Percentiles rank a stretch among this genome's conserved stretches.
These are phyloP conservation scores for Mycogone perniciosa DNA, from an alignment of 2,329 filamentous ascomycete genomes.

Conservation along the genomic window DNA sequence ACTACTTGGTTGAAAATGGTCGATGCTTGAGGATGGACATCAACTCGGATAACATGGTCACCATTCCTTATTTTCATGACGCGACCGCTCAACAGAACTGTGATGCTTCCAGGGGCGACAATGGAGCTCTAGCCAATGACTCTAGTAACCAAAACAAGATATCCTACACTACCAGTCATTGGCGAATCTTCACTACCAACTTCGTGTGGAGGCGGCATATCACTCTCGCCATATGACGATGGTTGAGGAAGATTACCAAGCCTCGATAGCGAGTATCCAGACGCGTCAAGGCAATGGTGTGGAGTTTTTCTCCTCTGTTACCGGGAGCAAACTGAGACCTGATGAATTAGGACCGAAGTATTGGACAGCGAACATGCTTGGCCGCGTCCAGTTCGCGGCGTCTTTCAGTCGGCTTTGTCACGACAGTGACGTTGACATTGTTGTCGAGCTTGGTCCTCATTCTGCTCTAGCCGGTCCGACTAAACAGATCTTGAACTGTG, in stretches of 20 bases:
- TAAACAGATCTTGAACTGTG: constrained; percentile 37
- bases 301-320: constrained; percentile 22
- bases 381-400: constrained; percentile 20
- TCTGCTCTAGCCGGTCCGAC: constrained; percentile 40
- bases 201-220: constrained; percentile 41
- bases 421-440: background rate
- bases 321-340: constrained; percentile 17
- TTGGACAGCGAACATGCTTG: constrained; percentile 22
- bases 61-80: too few species aligned
- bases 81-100: too few species aligned
- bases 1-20: too few species aligned
- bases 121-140: too few species aligned
- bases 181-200: constrained; percentile 28
- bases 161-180: too few species aligned
- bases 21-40: too few species aligned
- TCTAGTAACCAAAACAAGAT: too few species aligned
- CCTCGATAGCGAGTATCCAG: background rate
- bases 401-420: too few species aligned
- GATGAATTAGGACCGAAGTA: constrained; percentile 10
- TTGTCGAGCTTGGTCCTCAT: constrained; percentile 40
- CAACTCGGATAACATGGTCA: too few species aligned
- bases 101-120: too few species aligned
- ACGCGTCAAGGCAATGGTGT: constrained; percentile 8
- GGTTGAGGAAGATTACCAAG: constrained; percentile 15
- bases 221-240: constrained; percentile 43